Evolutionary conservation across 1,284 basidiomycete species (phyloP).

Genomic region (Wallemia ichthyophaga): DNA sequence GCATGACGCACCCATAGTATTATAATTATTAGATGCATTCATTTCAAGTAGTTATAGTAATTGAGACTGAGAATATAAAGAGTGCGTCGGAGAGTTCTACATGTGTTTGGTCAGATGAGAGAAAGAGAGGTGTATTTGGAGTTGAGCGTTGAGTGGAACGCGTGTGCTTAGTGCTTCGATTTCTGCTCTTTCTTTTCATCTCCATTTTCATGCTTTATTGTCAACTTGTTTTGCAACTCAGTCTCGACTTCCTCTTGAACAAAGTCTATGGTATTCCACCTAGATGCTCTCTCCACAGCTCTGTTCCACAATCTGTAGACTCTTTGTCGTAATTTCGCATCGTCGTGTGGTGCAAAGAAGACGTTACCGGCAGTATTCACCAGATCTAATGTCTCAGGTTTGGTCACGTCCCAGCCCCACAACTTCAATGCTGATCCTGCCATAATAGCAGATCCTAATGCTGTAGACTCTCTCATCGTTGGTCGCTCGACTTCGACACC

Average conservation of each 20-base stretch:
- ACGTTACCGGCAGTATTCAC: conserved; percentile 63
- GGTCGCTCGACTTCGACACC: conserved; percentile 75
- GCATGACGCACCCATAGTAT: no score
- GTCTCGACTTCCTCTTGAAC: background rate
- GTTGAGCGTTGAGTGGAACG: no score
- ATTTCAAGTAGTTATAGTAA: background rate
- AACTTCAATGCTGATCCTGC: conserved; percentile 64
- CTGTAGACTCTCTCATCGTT: conserved; percentile 92
- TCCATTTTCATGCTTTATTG: background rate
- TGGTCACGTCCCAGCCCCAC: conserved; percentile 75
- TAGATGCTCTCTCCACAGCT: conserved; percentile 45
- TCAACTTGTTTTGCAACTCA: background rate
- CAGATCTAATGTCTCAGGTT: conserved; percentile 54
- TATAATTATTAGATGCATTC: background rate
- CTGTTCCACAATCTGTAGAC: conserved; percentile 50
- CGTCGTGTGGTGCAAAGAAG: conserved; percentile 33
- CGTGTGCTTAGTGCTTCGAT: background rate
- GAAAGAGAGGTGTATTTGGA: background rate
- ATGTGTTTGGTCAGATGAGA: background rate
- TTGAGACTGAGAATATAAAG: background rate
- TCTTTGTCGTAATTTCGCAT: conserved; percentile 26
- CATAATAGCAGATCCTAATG: conserved; percentile 70
- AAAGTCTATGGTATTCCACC: conserved; percentile 24
- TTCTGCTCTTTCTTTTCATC: background rate
- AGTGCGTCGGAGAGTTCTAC: background rate